Base-by-base conservation (phyloP, 2,329 filamentous ascomycete species). In the Colletotrichum cordylinicola region DNA sequence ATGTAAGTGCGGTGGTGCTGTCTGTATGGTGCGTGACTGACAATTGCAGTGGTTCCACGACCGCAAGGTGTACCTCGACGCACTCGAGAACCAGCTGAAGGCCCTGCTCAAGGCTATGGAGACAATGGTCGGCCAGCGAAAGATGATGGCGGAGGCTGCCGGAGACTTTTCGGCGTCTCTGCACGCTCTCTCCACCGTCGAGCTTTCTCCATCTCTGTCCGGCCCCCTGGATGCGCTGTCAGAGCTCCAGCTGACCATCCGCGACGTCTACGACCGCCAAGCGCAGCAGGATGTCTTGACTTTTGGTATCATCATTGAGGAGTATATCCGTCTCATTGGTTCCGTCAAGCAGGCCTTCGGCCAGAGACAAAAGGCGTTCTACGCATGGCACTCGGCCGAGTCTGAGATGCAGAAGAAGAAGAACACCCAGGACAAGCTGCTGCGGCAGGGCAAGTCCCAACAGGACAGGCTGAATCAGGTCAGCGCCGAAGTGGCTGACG, bases 241-340 rank as follows among this genome's bases (percentile, higher is more conserved):
- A 4, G 96, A 98, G 80, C 90, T 99, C 4, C 97, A 99, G 84
- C 90, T 98, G 76, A 96, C 96, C 48, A 98, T 99, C 79, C 93
- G 94, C 75, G 97, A 99, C 81, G 92, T 99, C 2, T 98, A 99
- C 83, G 96, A 98, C 80, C 94, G 97, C 27, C 97, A 99, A 85
- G 97, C 97, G 13, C 96, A 98, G 86, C 97, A 99, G 84, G 97
- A 99, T 82, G 94, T 98, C 37, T 90, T 99, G 67, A 99, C 97
- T 0, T 93, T 99, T 78, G 97, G 97, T 48, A 98, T 98, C 82
- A 98, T 98, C 58, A 96, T 99, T 78, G 97, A 99, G 79, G 97
- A 99, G 86, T 99, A 99, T 85, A 98, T 99, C 80, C 95, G 97
- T 7, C 87, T 99, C 58, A 98, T 99, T 80, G 95, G 96, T 37